A percentile compares a stretch with the other conserved stretches of the same genome.
Evolutionary conservation across 768 basidiomycete genomes (phyloP).

Genomic region (Mycena capillaripes): DNA sequence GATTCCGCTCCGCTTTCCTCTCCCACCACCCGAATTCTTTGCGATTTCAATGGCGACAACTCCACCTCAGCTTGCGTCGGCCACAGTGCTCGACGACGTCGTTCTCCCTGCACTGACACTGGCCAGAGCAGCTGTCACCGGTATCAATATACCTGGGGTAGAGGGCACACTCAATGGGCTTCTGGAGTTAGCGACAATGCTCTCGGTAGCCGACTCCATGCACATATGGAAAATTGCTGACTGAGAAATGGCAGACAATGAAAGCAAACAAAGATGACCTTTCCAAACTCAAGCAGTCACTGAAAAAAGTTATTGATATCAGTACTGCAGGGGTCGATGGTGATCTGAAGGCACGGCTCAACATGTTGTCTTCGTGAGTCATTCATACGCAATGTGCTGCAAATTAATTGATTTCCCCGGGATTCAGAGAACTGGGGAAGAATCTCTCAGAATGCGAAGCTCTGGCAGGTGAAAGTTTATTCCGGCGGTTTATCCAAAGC

Average conservation of each 20-base stretch:
- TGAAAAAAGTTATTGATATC: neutral
- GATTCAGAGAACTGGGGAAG: neutral
- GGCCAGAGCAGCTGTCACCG: neutral
- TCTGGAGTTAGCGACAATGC: neutral
- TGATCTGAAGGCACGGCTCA: slow-evolving; percentile 3
- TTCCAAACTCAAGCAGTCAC: neutral
- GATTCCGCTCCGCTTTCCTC: neutral
- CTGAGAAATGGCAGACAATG: neutral
- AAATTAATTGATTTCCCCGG: neutral
- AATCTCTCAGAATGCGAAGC: neutral
- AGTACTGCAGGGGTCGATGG: neutral
- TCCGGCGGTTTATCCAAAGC: neutral
- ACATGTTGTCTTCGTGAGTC: neutral
- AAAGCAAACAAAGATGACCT: slow-evolving; percentile 4
- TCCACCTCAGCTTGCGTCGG: neutral
- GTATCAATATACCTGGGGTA: neutral
- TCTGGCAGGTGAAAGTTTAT: neutral
- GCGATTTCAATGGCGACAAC: neutral
- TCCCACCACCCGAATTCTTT: neutral
- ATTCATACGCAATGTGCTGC: neutral
- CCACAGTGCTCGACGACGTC: neutral
- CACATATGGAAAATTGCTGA: neutral
- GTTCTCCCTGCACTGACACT: neutral
- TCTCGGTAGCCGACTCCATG: neutral
- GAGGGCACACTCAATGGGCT: neutral